Percentiles rank a stretch among this genome's conserved stretches.
These are phyloP conservation scores for Zoysia matrella DNA, from an alignment of 202 grass and related monocot species.

Conservation along the genomic window DNA sequence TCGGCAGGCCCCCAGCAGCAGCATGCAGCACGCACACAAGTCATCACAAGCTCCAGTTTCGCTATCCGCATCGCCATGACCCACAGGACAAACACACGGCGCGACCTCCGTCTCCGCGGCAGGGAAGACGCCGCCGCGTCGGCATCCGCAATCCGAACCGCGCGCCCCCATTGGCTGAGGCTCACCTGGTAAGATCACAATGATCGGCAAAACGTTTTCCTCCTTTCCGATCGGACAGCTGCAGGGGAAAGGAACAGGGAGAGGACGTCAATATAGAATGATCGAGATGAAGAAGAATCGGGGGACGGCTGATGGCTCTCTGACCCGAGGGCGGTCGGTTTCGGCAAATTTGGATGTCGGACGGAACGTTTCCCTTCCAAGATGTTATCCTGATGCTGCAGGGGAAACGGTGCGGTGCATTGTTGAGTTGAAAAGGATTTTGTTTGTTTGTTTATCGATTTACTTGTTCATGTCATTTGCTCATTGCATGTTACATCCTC, in stretches of 20 bases:
- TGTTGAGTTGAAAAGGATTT: not conserved
- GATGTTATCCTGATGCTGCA: conserved; percentile 8
- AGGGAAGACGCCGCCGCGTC: conserved; percentile 10
- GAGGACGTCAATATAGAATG: conserved; percentile 30
- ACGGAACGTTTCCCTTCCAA: conserved; percentile 24
- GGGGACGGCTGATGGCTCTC: not conserved
- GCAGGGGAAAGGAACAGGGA: conserved; percentile 7
- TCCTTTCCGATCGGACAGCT: not conserved
- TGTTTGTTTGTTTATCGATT: too few species aligned
- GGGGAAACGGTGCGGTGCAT: not conserved
- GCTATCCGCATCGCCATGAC: too few species aligned
- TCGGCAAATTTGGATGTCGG: conserved; percentile 36
- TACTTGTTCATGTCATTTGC: too few species aligned
- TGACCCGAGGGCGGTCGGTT: conserved; percentile 15
- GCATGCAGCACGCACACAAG: too few species aligned
- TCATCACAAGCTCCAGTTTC: too few species aligned
- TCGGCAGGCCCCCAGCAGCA: too few species aligned
- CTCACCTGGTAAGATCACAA: conserved; percentile 44
- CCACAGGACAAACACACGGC: not conserved
- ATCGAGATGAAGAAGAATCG: conserved; percentile 12
- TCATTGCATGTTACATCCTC: too few species aligned
- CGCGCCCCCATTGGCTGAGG: conserved; percentile 32
- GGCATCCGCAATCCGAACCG: conserved; percentile 38
- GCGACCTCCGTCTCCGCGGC: not conserved
- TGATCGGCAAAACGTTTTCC: not conserved